These are phyloP conservation scores for Dothiorella sarmentorum DNA, from an alignment of 2,329 filamentous ascomycete genomes.

Conservation along the genomic window DNA sequence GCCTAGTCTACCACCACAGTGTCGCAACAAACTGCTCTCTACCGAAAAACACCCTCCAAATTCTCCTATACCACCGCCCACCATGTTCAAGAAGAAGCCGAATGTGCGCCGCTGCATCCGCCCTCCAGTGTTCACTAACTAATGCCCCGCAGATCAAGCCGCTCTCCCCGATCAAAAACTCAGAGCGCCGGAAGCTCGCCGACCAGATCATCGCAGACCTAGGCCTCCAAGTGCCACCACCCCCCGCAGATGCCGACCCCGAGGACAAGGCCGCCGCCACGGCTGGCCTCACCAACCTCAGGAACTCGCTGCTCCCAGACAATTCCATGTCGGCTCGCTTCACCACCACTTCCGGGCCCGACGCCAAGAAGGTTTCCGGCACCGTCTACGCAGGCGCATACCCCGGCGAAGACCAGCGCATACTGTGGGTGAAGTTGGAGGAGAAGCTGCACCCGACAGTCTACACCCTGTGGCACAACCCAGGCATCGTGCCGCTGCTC, in stretches of 20 bases:
- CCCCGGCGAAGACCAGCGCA: constrained; percentile 52
- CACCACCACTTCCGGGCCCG: constrained; percentile 61
- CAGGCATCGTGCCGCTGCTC: constrained; percentile 59
- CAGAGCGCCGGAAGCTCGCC: constrained; percentile 63
- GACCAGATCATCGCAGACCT: constrained; percentile 65
- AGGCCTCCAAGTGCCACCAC: constrained; percentile 47
- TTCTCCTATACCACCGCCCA: constrained; percentile 20
- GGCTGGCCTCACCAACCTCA: constrained; percentile 48
- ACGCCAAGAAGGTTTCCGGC: constrained; percentile 59
- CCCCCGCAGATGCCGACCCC: constrained; percentile 33
- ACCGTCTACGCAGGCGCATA: constrained; percentile 63
- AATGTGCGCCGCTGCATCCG: constrained; percentile 38
- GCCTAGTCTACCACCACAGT: background rate
- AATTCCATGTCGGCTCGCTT: constrained; percentile 61
- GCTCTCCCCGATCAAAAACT: constrained; percentile 62
- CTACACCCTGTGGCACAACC: constrained; percentile 65
- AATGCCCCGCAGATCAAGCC: constrained; percentile 58
- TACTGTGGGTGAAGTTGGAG: constrained; percentile 63
- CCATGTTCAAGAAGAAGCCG: constrained; percentile 64
- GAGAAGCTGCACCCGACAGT: constrained; percentile 56
- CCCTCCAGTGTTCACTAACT: background rate
- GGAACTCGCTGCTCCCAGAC: constrained; percentile 61
- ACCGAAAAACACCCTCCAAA: background rate
- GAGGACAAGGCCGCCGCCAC: constrained; percentile 45
- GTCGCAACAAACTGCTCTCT: background rate